Conservation (phyloP, 495 filamentous ascomycete genomes). For the Glutinoglossum americanum region DNA sequence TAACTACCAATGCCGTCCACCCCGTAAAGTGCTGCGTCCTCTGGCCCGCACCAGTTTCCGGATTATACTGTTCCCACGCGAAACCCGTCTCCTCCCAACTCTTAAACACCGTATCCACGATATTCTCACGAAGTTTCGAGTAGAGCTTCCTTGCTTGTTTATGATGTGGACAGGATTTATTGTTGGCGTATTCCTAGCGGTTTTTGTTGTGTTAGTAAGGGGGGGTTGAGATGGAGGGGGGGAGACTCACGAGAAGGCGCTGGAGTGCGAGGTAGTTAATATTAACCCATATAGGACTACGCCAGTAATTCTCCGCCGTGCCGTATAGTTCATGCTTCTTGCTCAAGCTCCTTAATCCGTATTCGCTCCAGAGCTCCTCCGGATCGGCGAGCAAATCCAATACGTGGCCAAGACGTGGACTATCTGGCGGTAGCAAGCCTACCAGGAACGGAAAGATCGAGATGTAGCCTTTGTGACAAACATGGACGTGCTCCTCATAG, state of each 20-base stretch:
- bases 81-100: conserved; percentile 84
- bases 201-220: neutral
- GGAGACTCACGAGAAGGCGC: conserved; percentile 51
- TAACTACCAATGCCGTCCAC: conserved; percentile 94
- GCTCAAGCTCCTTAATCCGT: conserved; percentile 73
- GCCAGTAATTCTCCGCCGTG: conserved; percentile 92
- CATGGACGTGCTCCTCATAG: conserved; percentile 70
- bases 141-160: conserved; percentile 53
- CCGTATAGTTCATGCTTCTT: conserved; percentile 64
- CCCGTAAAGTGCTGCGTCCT: conserved; percentile 95
- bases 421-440: conserved; percentile 51
- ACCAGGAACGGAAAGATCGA: conserved; percentile 85
- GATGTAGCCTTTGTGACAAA: conserved; percentile 94
- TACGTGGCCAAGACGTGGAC: conserved; percentile 45
- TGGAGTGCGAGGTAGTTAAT: conserved; percentile 83
- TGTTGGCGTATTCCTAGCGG: conserved; percentile 26
- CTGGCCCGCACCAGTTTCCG: conserved; percentile 78
- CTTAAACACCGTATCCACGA: conserved; percentile 74
- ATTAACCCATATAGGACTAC: conserved; percentile 89
- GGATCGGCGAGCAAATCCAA: conserved; percentile 61
- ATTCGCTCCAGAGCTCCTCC: conserved; percentile 67
- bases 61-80: conserved; percentile 98
- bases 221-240: too few species aligned
- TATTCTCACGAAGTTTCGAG: conserved; percentile 50
- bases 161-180: conserved; percentile 41